These are phyloP conservation scores for Wickerhamiella azyma DNA, from an alignment of 805 yeast species.

Conservation along the genomic window DNA sequence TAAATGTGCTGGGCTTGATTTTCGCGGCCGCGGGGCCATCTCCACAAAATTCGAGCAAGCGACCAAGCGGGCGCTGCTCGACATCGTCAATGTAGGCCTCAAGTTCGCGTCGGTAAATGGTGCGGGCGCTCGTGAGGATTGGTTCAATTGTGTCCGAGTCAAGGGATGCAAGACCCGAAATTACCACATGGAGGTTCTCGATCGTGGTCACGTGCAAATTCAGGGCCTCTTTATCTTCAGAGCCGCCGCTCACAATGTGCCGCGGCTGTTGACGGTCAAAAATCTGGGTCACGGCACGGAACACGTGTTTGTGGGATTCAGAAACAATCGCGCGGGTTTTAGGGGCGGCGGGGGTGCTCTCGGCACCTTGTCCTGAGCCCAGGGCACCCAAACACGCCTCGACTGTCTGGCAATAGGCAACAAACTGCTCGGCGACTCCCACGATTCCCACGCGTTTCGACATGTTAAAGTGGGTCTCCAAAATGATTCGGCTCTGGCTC, in stretches of 20 bases:
- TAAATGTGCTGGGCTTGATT: conserved; percentile 30
- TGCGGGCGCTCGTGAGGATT: conserved; percentile 21
- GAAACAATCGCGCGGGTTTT: conserved; percentile 14
- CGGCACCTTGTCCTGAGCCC: background rate
- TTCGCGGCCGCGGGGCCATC: conserved; percentile 41
- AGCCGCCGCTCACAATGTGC: background rate
- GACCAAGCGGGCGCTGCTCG: conserved; percentile 47
- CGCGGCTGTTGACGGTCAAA: conserved; percentile 10
- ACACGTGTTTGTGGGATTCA: conserved; percentile 14
- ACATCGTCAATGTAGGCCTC: conserved; percentile 35
- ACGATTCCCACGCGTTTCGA: conserved; percentile 32
- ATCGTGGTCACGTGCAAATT: conserved; percentile 36
- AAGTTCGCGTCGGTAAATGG: conserved; percentile 25
- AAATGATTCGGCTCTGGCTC: conserved; percentile 36
- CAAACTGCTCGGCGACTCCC: conserved; percentile 34
- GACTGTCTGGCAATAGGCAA: conserved; percentile 24
- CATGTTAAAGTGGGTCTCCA: conserved; percentile 27
- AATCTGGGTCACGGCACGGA: conserved; percentile 19
- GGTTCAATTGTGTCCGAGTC: conserved; percentile 13
- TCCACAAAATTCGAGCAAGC: conserved; percentile 48
- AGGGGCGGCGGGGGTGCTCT: background rate
- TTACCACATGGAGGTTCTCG: conserved; percentile 40
- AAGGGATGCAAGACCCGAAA: conserved; percentile 20
- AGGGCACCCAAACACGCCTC: conserved; percentile 10
- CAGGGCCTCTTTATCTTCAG: conserved; percentile 26